These are phyloP conservation scores for Candida boidinii DNA, from an alignment of 805 yeast species.

Conservation along the genomic window DNA sequence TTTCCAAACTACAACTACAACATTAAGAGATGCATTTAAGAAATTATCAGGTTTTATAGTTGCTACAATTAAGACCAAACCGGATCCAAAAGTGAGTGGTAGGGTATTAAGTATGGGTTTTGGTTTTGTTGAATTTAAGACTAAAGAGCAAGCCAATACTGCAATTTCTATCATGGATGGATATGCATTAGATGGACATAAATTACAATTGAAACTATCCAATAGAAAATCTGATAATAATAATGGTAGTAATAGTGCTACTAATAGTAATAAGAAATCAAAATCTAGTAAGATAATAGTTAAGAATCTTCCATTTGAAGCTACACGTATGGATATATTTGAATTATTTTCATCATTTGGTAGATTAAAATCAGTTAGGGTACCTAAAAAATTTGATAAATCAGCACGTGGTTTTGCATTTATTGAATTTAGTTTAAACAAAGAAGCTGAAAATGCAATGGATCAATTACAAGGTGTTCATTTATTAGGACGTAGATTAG, in stretches of 20 bases:
- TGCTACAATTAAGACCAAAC: slow-evolving; percentile 79
- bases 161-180: slow-evolving; percentile 75
- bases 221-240: slow-evolving; percentile 53
- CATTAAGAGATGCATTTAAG: slow-evolving; percentile 54
- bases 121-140: slow-evolving; percentile 87
- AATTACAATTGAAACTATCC: slow-evolving; percentile 79
- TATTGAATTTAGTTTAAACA: slow-evolving; percentile 78
- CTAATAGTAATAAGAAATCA: slow-evolving; percentile 25
- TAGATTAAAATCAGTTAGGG: slow-evolving; percentile 86
- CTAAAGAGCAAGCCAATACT: slow-evolving; percentile 66
- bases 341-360: slow-evolving; percentile 94
- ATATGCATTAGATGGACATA: slow-evolving; percentile 79
- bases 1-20: slow-evolving; percentile 61
- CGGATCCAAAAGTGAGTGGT: slow-evolving; percentile 68
- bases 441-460: slow-evolving; percentile 94
- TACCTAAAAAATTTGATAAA: slow-evolving; percentile 92
- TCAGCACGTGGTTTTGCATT: slow-evolving; percentile 97
- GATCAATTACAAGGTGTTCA: slow-evolving; percentile 92
- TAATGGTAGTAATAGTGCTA: slow-evolving; percentile 16
- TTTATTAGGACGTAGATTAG: slow-evolving; percentile 88
- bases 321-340: slow-evolving; percentile 85
- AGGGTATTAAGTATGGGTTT: slow-evolving; percentile 89
- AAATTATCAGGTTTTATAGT: slow-evolving; percentile 70
- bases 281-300: slow-evolving; percentile 77
- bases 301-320: slow-evolving; percentile 96